A percentile compares a stretch with the other conserved stretches of the same genome.
phyloP scores from a whole-genome alignment of 129 eudicot species.

The Chrysanthemum seticuspe region DNA sequence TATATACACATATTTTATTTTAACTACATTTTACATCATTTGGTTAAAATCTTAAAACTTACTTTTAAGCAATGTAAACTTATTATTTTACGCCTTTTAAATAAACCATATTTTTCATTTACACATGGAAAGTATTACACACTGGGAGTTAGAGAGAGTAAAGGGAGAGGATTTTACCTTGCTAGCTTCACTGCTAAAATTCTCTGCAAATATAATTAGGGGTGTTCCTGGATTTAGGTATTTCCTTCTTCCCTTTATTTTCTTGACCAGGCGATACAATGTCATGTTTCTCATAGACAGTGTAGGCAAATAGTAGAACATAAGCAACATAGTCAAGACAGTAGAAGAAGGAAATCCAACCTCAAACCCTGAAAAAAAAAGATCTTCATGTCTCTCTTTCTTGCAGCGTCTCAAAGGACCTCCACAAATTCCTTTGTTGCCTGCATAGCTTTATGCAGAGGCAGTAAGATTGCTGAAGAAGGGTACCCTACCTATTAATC shows the following conservation, averaged over 20 bases:
- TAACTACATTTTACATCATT: no score
- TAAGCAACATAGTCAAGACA: constrained; percentile 14
- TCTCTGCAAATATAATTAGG: no score
- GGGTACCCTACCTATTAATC: not conserved
- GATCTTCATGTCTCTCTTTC: not conserved
- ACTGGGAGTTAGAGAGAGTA: not conserved
- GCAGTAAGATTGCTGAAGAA: not conserved
- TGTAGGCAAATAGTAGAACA: constrained; percentile 23
- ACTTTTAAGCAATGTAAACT: no score
- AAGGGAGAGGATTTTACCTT: no score
- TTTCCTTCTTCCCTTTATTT: not conserved
- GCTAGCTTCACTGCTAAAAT: no score
- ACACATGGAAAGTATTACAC: constrained; percentile 9
- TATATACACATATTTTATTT: no score
- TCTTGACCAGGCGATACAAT: not conserved
- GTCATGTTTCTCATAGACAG: not conserved
- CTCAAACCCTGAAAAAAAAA: no score
- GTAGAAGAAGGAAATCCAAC: constrained; percentile 6
- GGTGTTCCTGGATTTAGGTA: no score
- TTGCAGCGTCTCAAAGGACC: not conserved
- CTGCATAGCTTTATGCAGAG: not conserved
- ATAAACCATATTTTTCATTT: constrained; percentile 38
- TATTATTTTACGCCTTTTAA: no score
- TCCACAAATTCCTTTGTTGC: not conserved
- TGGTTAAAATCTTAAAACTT: no score